Percentiles rank a stretch among this genome's conserved stretches.
Conservation (phyloP, 208 protist species). For the Trypanosoma congolense region DNA sequence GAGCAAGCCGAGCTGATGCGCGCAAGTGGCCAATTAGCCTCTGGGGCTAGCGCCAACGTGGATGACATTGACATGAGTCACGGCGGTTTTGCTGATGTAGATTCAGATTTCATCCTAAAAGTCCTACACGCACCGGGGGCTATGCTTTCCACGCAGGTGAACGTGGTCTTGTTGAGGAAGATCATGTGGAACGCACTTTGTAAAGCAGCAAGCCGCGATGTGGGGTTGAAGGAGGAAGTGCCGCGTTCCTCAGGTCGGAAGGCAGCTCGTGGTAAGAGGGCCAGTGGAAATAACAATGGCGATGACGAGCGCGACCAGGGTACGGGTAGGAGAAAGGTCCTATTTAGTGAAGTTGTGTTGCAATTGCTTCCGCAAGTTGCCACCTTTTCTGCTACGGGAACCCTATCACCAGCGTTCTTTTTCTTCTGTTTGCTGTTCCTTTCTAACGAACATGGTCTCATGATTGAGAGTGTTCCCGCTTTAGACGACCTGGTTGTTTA, state of each 20-base stretch:
- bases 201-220: constrained; percentile 27
- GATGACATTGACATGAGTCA: too few relatives aligned
- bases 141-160: constrained; percentile 72
- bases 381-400: constrained; percentile 64
- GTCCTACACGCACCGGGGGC: constrained; percentile 63
- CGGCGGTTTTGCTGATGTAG: constrained; percentile 9
- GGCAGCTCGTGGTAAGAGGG: constrained; percentile 4
- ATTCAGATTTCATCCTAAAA: constrained; percentile 32
- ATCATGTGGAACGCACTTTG: constrained; percentile 74
- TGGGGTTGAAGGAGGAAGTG: constrained; percentile 3
- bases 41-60: not conserved
- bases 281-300: not conserved
- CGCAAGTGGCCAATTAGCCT: constrained; percentile 12
- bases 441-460: constrained; percentile 83
- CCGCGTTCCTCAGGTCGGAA: not conserved
- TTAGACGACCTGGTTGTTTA: constrained; percentile 62
- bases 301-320: constrained; percentile 9
- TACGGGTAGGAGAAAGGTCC: constrained; percentile 12
- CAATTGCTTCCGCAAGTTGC: constrained; percentile 58
- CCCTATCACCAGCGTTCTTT: constrained; percentile 86
- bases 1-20: constrained; percentile 18
- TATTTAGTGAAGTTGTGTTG: constrained; percentile 69
- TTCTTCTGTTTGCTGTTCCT: constrained; percentile 90
- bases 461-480: constrained; percentile 57
- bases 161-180: constrained; percentile 73